A percentile compares a stretch with the other conserved stretches of the same genome.
These are phyloP conservation scores for Rhodotorula taiwanensis DNA, from an alignment of 768 basidiomycete genomes.

Conservation along the genomic window DNA sequence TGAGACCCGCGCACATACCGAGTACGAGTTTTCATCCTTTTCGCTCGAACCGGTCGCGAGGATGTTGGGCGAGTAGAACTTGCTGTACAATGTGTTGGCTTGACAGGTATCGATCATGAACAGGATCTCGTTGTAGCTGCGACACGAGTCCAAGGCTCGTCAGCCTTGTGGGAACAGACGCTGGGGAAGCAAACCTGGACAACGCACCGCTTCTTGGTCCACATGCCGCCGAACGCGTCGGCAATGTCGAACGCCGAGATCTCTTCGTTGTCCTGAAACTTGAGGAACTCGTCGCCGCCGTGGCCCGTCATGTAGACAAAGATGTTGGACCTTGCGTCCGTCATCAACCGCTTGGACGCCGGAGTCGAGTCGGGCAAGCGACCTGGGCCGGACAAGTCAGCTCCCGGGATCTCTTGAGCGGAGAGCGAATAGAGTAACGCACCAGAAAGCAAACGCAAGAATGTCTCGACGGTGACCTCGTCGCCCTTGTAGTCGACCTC, in stretches of 20 bases:
- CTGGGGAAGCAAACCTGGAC: neutral
- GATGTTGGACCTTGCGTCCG: conserved; percentile 83
- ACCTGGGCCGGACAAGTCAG: conserved; percentile 53
- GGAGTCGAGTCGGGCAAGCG: conserved; percentile 77
- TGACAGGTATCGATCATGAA: conserved; percentile 99
- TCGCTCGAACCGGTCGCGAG: conserved; percentile 81
- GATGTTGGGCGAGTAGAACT: conserved; percentile 87
- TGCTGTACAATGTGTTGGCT: conserved; percentile 89
- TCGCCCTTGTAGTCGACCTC: conserved; percentile 98
- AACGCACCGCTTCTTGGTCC: conserved; percentile 79
- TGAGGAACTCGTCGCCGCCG: conserved; percentile 95
- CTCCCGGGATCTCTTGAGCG: no score
- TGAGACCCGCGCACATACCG: conserved; percentile 53
- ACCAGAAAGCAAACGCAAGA: conserved; percentile 88
- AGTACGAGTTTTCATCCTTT: conserved; percentile 84
- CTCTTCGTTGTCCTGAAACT: conserved; percentile 98
- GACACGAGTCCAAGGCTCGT: neutral
- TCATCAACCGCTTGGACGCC: conserved; percentile 81
- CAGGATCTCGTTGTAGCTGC: conserved; percentile 85
- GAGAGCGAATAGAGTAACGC: conserved; percentile 38
- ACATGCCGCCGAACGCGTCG: conserved; percentile 98
- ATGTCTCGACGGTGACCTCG: conserved; percentile 95
- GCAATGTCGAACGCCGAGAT: conserved; percentile 96
- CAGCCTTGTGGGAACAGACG: neutral
- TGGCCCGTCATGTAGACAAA: conserved; percentile 99